phyloP scores from a whole-genome alignment of 2,329 filamentous ascomycete species.

The Chalaropsis thielavioides region DNA sequence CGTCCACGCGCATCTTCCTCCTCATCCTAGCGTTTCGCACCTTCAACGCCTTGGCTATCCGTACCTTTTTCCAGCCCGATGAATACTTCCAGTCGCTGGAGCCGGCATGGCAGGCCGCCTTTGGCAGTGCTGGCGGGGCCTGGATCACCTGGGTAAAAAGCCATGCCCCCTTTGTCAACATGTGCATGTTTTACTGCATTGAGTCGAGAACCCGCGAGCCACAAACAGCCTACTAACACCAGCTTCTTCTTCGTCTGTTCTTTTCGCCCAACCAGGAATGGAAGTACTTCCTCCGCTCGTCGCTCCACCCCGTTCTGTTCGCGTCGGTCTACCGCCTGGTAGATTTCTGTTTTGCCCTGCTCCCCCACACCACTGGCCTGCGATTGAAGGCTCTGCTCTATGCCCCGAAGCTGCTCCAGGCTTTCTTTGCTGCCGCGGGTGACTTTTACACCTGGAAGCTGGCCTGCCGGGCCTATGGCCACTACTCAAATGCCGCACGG shows the following conservation, averaged over 20 bases:
- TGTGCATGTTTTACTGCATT: background rate
- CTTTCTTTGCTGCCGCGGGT: conserved; percentile 57
- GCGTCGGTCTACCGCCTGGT: conserved; percentile 55
- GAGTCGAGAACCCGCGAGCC: background rate
- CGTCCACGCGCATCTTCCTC: conserved; percentile 21
- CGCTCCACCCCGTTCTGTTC: conserved; percentile 81
- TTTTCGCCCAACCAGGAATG: conserved; percentile 59
- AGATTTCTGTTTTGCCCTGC: conserved; percentile 39
- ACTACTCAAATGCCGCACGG: conserved; percentile 46
- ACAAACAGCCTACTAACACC: background rate
- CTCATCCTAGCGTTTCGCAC: conserved; percentile 54
- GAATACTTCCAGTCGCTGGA: conserved; percentile 95
- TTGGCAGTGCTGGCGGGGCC: conserved; percentile 60
- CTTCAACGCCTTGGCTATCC: conserved; percentile 60
- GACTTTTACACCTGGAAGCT: conserved; percentile 86
- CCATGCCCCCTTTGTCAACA: background rate
- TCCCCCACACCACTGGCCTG: conserved; percentile 33
- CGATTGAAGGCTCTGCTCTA: conserved; percentile 54
- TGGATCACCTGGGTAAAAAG: conserved; percentile 87
- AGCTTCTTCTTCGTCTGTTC: background rate
- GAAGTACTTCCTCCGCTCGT: conserved; percentile 73
- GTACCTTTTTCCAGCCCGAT: conserved; percentile 95
- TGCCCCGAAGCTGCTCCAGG: conserved; percentile 63
- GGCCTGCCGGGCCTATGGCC: conserved; percentile 57
- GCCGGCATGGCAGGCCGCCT: conserved; percentile 80